Conservation (phyloP, 148 eudicot genomes). For the Dysphania ambrosioides region DNA sequence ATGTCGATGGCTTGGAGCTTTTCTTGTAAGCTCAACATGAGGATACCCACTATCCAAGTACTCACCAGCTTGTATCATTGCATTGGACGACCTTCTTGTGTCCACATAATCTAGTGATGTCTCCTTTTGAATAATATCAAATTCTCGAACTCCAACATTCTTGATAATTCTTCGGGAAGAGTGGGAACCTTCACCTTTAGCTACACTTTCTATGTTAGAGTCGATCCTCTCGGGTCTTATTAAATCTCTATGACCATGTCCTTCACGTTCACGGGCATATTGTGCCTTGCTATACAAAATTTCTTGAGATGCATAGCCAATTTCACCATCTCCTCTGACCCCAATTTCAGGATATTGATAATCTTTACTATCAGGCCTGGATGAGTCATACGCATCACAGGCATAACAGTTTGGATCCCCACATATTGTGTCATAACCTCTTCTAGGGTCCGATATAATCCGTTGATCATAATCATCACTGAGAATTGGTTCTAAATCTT, state of each 20-base stretch:
- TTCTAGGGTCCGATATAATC: constrained; percentile 25
- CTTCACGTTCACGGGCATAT: constrained; percentile 22
- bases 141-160: constrained; percentile 24
- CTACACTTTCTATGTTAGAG: constrained; percentile 17
- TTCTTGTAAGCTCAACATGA: constrained; percentile 30
- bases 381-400: constrained; percentile 24
- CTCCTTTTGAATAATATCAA: constrained; percentile 20
- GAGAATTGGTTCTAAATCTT: constrained; percentile 23
- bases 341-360: constrained; percentile 27
- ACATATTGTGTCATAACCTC: constrained; percentile 22
- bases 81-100: constrained; percentile 21
- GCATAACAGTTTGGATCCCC: constrained; percentile 23
- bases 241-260: constrained; percentile 17
- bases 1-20: constrained; percentile 23
- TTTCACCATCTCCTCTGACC: constrained; percentile 24
- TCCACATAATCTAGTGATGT: constrained; percentile 21
- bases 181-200: constrained; percentile 34
- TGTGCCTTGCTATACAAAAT: constrained; percentile 19
- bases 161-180: constrained; percentile 19
- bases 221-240: constrained; percentile 24
- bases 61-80: constrained; percentile 25
- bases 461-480: constrained; percentile 28
- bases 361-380: constrained; percentile 28
- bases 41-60: constrained; percentile 29
- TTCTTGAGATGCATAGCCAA: constrained; percentile 26